Conservation (phyloP, 257 asterid species). For the Solanum etuberosum region DNA sequence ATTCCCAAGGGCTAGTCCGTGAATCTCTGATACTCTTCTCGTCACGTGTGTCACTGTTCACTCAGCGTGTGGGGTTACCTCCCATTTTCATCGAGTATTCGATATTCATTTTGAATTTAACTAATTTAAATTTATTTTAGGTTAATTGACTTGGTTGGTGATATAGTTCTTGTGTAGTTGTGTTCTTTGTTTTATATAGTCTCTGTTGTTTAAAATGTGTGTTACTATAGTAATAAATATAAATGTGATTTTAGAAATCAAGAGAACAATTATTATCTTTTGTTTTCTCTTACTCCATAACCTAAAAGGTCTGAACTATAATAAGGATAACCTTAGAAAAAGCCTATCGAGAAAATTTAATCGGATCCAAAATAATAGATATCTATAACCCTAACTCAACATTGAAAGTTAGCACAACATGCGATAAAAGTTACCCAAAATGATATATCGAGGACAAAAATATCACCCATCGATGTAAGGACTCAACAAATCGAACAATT, state of each 20-base stretch:
- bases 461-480: not conserved
- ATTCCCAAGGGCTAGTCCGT: not conserved
- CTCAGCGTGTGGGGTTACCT: not conserved
- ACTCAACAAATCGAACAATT: not conserved
- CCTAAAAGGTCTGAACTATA: not conserved
- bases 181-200: not conserved
- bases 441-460: not conserved
- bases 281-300: not conserved
- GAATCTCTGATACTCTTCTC: not conserved
- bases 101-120: not conserved
- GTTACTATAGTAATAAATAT: not conserved
- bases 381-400: not conserved
- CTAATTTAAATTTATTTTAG: not conserved
- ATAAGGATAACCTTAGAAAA: not conserved
- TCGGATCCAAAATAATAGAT: not conserved
- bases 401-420: too few relatives aligned
- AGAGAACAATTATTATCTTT: not conserved
- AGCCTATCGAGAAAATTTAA: too few relatives aligned
- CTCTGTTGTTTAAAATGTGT: not conserved
- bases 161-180: not conserved
- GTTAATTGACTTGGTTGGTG: not conserved
- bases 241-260: not conserved
- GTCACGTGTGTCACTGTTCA: not conserved
- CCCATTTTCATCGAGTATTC: not conserved
- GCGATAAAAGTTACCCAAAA: not conserved